A percentile compares a stretch with the other conserved stretches of the same genome.
phyloP scores from a whole-genome alignment of 805 yeast species.

The Teunomyces kruisii region DNA sequence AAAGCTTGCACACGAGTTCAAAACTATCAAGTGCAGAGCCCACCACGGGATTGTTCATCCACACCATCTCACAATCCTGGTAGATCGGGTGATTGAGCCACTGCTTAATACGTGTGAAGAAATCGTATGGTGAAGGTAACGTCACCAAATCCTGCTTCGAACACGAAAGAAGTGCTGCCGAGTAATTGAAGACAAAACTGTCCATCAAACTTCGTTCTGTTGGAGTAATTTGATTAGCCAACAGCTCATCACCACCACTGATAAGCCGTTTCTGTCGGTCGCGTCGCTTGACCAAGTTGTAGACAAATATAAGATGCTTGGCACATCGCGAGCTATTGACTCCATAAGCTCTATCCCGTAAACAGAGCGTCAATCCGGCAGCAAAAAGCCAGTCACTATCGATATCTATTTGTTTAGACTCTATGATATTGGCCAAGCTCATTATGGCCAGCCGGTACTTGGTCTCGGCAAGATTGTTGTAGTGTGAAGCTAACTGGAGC shows the following conservation, averaged over 20 bases:
- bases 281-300: conserved; percentile 28
- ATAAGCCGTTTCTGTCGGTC: conserved; percentile 6
- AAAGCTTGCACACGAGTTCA: conserved; percentile 37
- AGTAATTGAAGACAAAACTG: conserved; percentile 44
- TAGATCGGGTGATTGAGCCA: conserved; percentile 35
- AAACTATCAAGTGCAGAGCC: conserved; percentile 39
- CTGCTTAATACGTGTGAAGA: conserved; percentile 29
- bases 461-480: conserved; percentile 8
- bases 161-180: conserved; percentile 38
- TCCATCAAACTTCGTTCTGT: conserved; percentile 42
- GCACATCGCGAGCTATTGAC: conserved; percentile 26
- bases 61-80: conserved; percentile 30
- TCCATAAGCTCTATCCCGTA: conserved; percentile 34
- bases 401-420: conserved; percentile 20
- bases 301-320: conserved; percentile 33
- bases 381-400: conserved; percentile 41
- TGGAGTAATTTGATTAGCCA: conserved; percentile 10
- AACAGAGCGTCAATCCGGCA: conserved; percentile 38
- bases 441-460: conserved; percentile 9
- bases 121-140: conserved; percentile 43
- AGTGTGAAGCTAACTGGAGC: conserved; percentile 15
- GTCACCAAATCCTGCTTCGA: conserved; percentile 22
- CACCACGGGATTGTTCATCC: conserved; percentile 44
- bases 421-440: conserved; percentile 15
- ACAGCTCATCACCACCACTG: conserved; percentile 8